phyloP scores from a whole-genome alignment of 2,329 filamentous ascomycete genomes.

The Pyrenochaeta sp. region DNA sequence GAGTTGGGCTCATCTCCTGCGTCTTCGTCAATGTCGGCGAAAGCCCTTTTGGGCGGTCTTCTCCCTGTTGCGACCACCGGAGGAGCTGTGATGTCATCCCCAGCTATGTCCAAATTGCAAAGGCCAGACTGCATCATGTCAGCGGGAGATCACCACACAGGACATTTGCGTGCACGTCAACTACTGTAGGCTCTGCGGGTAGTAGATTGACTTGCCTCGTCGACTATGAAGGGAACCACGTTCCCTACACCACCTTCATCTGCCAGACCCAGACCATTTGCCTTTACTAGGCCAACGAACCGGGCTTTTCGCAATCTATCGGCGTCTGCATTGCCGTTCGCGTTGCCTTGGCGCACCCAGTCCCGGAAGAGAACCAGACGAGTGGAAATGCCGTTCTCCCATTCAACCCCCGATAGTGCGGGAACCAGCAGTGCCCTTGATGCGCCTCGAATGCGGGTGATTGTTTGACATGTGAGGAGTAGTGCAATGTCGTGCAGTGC shows the following conservation, averaged over 20 bases:
- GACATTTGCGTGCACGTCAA: conserved; percentile 13
- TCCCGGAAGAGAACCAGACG: conserved; percentile 82
- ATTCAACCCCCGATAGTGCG: conserved; percentile 76
- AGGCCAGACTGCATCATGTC: conserved; percentile 41
- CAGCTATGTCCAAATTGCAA: conserved; percentile 39
- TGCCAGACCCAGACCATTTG: conserved; percentile 49
- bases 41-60: conserved; percentile 66
- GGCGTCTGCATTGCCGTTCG: conserved; percentile 32
- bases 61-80: conserved; percentile 25
- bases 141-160: conserved; percentile 28
- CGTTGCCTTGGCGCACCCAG: conserved; percentile 54
- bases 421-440: conserved; percentile 75
- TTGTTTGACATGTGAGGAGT: conserved; percentile 79
- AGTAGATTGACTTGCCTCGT: conserved; percentile 55
- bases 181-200: conserved; percentile 35
- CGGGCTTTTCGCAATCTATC: conserved; percentile 46
- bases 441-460: conserved; percentile 77
- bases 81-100: conserved; percentile 41
- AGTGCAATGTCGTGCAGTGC: conserved; percentile 76
- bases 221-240: conserved; percentile 60
- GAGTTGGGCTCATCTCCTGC: conserved; percentile 67
- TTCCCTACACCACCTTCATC: conserved; percentile 54
- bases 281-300: conserved; percentile 56
- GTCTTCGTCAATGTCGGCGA: conserved; percentile 65
- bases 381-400: conserved; percentile 80